Evolutionary conservation across 306 rosid genomes (phyloP).

Genomic region (Dryas alaskensis): DNA sequence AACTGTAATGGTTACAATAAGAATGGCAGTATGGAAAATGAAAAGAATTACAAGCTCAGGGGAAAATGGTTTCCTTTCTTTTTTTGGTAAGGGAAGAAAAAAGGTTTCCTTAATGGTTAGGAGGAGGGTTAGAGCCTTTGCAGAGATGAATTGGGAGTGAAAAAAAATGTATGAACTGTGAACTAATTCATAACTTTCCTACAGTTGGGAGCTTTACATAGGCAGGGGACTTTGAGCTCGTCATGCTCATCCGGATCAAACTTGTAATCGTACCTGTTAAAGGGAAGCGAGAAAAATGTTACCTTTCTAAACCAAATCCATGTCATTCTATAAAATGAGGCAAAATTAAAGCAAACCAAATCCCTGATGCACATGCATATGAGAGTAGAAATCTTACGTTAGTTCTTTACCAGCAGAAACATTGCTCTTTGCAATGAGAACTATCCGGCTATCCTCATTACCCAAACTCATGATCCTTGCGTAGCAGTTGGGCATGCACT

Average conservation of each 20-base stretch:
- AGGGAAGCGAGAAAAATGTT: conserved; percentile 5
- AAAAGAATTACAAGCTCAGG: conserved; percentile 17
- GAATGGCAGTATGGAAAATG: conserved; percentile 16
- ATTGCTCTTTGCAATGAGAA: conserved; percentile 77
- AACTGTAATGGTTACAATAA: conserved; percentile 29
- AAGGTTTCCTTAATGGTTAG: conserved; percentile 39
- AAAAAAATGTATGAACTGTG: conserved; percentile 21
- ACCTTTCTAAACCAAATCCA: not conserved
- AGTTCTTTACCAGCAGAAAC: conserved; percentile 90
- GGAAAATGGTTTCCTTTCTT: not conserved
- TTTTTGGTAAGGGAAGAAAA: not conserved
- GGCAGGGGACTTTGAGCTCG: conserved; percentile 87
- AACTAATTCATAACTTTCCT: conserved; percentile 79
- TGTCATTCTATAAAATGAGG: not conserved
- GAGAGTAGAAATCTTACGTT: conserved; percentile 43
- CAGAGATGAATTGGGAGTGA: not conserved
- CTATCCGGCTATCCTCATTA: conserved; percentile 72
- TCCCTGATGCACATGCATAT: too few species aligned
- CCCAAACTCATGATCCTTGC: conserved; percentile 86
- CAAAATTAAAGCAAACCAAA: not conserved
- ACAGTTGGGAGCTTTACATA: conserved; percentile 73
- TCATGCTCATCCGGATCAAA: conserved; percentile 89
- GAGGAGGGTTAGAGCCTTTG: conserved; percentile 29
- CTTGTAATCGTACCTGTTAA: conserved; percentile 82
- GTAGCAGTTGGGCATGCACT: conserved; percentile 98